These are phyloP conservation scores for Lactuca sativa DNA, from an alignment of 129 eudicot genomes.

Conservation along the genomic window DNA sequence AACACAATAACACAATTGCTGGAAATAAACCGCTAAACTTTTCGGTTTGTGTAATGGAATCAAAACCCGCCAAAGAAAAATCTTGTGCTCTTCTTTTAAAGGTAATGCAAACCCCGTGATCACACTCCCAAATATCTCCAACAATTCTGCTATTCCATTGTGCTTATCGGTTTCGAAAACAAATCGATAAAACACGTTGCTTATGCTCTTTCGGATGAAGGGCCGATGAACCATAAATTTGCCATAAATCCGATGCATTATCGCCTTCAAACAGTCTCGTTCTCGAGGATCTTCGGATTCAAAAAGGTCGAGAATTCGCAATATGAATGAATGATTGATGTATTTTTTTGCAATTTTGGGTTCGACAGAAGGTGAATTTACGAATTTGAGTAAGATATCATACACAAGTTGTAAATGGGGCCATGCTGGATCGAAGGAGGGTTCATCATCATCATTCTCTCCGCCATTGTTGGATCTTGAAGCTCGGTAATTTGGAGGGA, in stretches of 20 bases:
- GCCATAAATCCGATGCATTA: conserved; percentile 81
- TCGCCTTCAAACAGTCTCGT: conserved; percentile 73
- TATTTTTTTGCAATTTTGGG: conserved; percentile 86
- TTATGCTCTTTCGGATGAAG: conserved; percentile 60
- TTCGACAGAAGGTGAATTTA: conserved; percentile 69
- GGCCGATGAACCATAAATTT: conserved; percentile 91
- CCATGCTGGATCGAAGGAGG: conserved; percentile 91
- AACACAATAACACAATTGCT: conserved; percentile 81
- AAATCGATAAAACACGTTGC: conserved; percentile 70
- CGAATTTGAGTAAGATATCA: conserved; percentile 77
- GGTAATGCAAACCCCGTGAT: conserved; percentile 91
- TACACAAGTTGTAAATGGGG: conserved; percentile 84
- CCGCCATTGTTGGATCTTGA: conserved; percentile 30
- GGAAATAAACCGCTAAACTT: conserved; percentile 81
- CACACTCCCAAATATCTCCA: conserved; percentile 94
- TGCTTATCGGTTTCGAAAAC: conserved; percentile 72
- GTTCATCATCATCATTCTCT: conserved; percentile 80
- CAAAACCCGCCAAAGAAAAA: conserved; percentile 79
- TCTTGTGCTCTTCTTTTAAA: conserved; percentile 90
- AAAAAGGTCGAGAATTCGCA: conserved; percentile 64
- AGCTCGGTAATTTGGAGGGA: conserved; percentile 69
- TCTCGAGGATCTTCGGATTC: conserved; percentile 92
- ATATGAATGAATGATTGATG: conserved; percentile 65
- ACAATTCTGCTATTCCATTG: conserved; percentile 83
- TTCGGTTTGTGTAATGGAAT: conserved; percentile 94